Percentiles rank a stretch among this genome's conserved stretches.
phyloP scores from a whole-genome alignment of 345 rosid genomes.

The Bretschneidera sinensis region DNA sequence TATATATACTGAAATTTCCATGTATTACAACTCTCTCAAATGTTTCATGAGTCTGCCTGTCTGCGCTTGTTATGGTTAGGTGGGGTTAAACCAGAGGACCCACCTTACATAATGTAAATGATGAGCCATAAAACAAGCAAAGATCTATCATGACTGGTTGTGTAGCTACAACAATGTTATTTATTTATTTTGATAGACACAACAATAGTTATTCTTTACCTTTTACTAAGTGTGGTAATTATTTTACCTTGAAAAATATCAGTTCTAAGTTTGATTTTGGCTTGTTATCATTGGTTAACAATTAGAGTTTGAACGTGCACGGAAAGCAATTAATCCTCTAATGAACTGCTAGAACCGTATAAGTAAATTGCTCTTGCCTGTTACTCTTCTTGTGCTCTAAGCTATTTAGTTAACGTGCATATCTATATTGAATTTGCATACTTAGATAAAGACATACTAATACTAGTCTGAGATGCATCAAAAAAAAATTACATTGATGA shows the following conservation, averaged over 20 bases:
- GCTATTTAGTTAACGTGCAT: not conserved
- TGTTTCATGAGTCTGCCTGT: too few relatives aligned
- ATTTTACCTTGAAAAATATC: too few relatives aligned
- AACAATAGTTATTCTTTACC: too few relatives aligned
- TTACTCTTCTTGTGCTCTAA: too few relatives aligned
- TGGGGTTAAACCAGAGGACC: not conserved
- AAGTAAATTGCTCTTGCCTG: not conserved
- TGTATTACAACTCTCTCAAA: not conserved
- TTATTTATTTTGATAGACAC: too few relatives aligned
- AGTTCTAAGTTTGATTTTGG: too few relatives aligned
- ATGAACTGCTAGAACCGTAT: not conserved
- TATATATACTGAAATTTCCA: not conserved
- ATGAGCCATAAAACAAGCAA: not conserved
- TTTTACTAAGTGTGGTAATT: too few relatives aligned
- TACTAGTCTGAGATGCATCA: not conserved
- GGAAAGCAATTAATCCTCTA: too few relatives aligned
- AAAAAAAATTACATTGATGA: not conserved
- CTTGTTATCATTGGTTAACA: too few relatives aligned
- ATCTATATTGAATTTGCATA: not conserved
- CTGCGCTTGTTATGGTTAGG: too few relatives aligned
- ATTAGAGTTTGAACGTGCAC: too few relatives aligned
- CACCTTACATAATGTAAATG: not conserved
- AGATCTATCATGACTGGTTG: not conserved
- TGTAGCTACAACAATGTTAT: too few relatives aligned
- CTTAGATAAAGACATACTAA: not conserved